phyloP scores from a whole-genome alignment of 345 rosid species.

The Angophora floribunda region DNA sequence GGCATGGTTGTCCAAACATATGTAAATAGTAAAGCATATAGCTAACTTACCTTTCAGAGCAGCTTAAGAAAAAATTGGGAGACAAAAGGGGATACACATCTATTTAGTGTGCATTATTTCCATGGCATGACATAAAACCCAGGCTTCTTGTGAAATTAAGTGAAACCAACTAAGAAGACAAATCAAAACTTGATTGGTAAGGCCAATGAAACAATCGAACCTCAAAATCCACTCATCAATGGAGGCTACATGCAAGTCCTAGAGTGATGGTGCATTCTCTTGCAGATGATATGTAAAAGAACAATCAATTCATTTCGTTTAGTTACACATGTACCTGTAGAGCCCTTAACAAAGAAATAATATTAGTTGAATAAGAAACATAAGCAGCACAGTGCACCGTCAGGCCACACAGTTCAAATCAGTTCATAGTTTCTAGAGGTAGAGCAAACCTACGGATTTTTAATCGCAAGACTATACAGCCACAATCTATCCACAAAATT shows the following conservation, averaged over 20 bases:
- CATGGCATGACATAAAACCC: not conserved
- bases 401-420: not conserved
- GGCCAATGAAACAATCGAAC: not conserved
- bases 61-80: not conserved
- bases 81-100: not conserved
- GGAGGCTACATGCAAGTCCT: not conserved
- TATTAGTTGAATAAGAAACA: not conserved
- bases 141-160: not conserved
- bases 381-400: not conserved
- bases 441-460: not conserved
- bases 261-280: not conserved
- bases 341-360: not conserved
- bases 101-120: not conserved
- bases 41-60: not conserved
- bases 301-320: not conserved
- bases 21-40: not conserved
- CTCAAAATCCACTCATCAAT: not conserved
- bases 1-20: not conserved
- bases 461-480: not conserved
- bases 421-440: not conserved
- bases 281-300: not conserved
- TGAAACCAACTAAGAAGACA: not conserved
- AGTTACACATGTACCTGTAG: not conserved
- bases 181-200: not conserved
- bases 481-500: not conserved